phyloP scores from a whole-genome alignment of 2,329 filamentous ascomycete species.

The Trichoderma lentiforme region DNA sequence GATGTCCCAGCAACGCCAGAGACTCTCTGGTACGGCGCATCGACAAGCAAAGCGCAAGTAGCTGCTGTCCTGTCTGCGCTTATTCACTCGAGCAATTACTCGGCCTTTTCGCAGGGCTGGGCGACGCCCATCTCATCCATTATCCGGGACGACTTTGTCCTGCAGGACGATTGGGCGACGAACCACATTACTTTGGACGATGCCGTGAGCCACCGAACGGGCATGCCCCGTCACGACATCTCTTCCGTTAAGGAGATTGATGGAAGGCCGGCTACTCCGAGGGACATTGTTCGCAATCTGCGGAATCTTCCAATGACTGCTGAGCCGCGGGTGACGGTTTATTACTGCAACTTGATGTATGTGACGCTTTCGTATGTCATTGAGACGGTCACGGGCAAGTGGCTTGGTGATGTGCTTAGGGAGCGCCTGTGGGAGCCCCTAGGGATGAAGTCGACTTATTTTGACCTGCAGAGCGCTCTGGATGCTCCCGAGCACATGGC shows the following conservation, averaged over 20 bases:
- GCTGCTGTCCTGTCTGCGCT: conserved; percentile 48
- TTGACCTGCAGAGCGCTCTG: conserved; percentile 31
- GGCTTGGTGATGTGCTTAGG: conserved; percentile 40
- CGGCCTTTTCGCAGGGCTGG: conserved; percentile 39
- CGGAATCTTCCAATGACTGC: conserved; percentile 43
- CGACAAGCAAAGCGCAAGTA: conserved; percentile 54
- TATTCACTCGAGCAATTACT: conserved; percentile 42
- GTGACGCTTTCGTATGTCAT: conserved; percentile 43
- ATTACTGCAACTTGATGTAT: conserved; percentile 53
- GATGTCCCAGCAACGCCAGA: conserved; percentile 41
- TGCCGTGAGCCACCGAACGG: conserved; percentile 50
- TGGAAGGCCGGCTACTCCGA: conserved; percentile 30
- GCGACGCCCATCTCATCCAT: conserved; percentile 44
- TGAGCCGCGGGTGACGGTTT: conserved; percentile 43
- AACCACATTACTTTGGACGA: conserved; percentile 52
- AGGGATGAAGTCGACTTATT: conserved; percentile 44
- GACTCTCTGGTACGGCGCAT: conserved; percentile 54
- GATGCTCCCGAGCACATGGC: conserved; percentile 34
- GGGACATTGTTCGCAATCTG: conserved; percentile 41
- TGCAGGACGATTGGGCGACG: conserved; percentile 45
- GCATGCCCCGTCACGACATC: conserved; percentile 44
- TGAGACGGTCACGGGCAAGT: conserved; percentile 39
- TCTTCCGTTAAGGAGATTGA: conserved; percentile 27
- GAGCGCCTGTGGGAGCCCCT: conserved; percentile 44
- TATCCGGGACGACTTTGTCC: conserved; percentile 51